Evolutionary conservation across 371 early-diverging fungal genomes (phyloP).

Genomic region (Saksenaea vasiformis): DNA sequence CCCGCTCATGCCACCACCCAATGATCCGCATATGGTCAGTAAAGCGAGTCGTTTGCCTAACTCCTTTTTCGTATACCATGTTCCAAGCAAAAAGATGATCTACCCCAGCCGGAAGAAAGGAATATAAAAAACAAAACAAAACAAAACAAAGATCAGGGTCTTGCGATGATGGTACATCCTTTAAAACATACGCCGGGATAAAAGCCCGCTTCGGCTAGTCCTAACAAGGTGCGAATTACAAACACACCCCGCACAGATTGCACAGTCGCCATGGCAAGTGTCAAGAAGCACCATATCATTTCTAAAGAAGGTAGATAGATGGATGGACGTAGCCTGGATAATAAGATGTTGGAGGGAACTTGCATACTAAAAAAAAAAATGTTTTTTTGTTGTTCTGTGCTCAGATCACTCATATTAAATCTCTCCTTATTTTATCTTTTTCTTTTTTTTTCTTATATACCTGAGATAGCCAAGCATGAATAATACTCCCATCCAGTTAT

Average conservation of each 20-base stretch:
- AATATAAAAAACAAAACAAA: too few species aligned
- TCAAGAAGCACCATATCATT: slow-evolving; percentile 56
- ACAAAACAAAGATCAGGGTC: neutral
- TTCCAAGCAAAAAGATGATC: slow-evolving; percentile 48
- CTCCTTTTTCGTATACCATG: slow-evolving; percentile 55
- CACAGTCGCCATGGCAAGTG: slow-evolving; percentile 62
- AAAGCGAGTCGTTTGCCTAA: slow-evolving; percentile 42
- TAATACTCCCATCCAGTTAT: slow-evolving; percentile 48
- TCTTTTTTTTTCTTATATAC: slow-evolving; percentile 33
- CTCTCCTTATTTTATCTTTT: neutral
- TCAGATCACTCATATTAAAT: neutral
- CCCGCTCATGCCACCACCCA: slow-evolving; percentile 46
- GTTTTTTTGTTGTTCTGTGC: too few species aligned
- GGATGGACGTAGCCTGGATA: slow-evolving; percentile 54
- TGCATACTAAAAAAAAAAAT: slow-evolving; percentile 52
- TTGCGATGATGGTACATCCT: neutral
- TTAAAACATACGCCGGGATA: slow-evolving; percentile 46
- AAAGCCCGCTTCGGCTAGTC: slow-evolving; percentile 69
- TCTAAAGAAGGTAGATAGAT: slow-evolving; percentile 55
- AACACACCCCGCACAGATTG: slow-evolving; percentile 48
- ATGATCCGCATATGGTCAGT: slow-evolving; percentile 40
- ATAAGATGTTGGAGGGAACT: slow-evolving; percentile 61
- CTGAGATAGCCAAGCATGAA: slow-evolving; percentile 46
- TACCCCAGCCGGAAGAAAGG: too few species aligned
- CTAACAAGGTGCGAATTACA: slow-evolving; percentile 56